Conservation (phyloP, 768 basidiomycete species). For the Suillus ampliporus region DNA sequence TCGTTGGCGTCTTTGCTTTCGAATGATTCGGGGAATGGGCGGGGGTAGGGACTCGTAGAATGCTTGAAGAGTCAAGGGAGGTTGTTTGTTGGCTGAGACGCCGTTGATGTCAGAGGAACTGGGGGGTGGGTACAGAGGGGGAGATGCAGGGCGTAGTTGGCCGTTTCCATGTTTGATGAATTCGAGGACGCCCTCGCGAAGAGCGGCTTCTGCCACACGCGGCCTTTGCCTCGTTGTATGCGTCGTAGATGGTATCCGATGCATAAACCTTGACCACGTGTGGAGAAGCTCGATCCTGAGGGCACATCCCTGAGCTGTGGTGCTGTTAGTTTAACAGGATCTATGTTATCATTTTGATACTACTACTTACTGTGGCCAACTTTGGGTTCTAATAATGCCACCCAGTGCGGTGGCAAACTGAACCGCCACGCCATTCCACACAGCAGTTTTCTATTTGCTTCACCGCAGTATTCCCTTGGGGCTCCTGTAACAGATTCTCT, state of each 20-base stretch:
- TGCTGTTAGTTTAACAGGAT: slow-evolving; percentile 9
- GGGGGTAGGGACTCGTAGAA: slow-evolving; percentile 72
- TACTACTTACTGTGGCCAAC: slow-evolving; percentile 45
- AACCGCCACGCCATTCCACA: slow-evolving; percentile 55
- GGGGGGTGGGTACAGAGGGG: slow-evolving; percentile 13
- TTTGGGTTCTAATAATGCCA: slow-evolving; percentile 53
- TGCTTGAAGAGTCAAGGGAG: slow-evolving; percentile 51
- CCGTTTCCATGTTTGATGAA: slow-evolving; percentile 64
- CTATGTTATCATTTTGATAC: slow-evolving; percentile 20
- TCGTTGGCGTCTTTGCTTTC: slow-evolving; percentile 51
- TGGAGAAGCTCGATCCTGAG: slow-evolving; percentile 58
- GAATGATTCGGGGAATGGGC: slow-evolving; percentile 63
- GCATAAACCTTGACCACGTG: slow-evolving; percentile 59
- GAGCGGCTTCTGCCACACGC: slow-evolving; percentile 60
- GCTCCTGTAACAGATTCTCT: not conserved
- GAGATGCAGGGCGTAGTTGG: slow-evolving; percentile 45
- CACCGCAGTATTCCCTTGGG: slow-evolving; percentile 26
- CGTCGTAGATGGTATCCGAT: slow-evolving; percentile 49
- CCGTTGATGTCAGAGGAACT: slow-evolving; percentile 15
- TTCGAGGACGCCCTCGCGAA: slow-evolving; percentile 58
- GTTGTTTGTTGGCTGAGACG: slow-evolving; percentile 14
- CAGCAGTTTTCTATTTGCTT: slow-evolving; percentile 60
- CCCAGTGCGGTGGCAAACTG: slow-evolving; percentile 61
- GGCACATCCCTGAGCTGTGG: slow-evolving; percentile 57
- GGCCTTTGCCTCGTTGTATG: slow-evolving; percentile 49